Conservation (phyloP, 148 eudicot species). For the Fagopyrum tataricum region DNA sequence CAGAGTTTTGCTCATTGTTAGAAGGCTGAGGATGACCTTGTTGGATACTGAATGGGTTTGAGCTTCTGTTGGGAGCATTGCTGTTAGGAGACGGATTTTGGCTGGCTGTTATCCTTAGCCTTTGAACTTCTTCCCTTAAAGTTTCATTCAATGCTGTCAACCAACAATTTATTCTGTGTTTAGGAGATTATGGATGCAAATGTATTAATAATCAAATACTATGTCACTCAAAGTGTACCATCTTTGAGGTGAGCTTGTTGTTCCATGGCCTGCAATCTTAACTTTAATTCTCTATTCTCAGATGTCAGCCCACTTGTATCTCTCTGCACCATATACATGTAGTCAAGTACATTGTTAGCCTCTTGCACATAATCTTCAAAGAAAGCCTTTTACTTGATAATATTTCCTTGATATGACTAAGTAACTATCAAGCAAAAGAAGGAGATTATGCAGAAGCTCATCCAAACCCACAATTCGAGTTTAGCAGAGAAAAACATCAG, state of each 20-base stretch:
- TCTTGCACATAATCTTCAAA: not conserved
- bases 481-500: not conserved
- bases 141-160: conserved; percentile 75
- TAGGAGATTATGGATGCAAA: not conserved
- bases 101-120: conserved; percentile 74
- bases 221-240: conserved; percentile 1
- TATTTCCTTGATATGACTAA: not conserved
- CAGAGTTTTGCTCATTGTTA: conserved; percentile 22
- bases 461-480: not conserved
- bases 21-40: conserved; percentile 35
- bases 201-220: not conserved
- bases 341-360: not conserved
- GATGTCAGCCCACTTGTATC: conserved; percentile 8
- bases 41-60: conserved; percentile 18
- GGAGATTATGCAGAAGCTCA: not conserved
- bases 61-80: conserved; percentile 26
- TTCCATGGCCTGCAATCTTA: conserved; percentile 27
- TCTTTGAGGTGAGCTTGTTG: conserved; percentile 15
- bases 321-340: conserved; percentile 11
- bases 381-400: not conserved
- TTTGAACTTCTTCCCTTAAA: conserved; percentile 69
- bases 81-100: conserved; percentile 30
- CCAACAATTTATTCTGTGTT: not conserved
- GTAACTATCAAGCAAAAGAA: not conserved
- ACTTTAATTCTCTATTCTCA: conserved; percentile 11